Evolutionary conservation across 2,329 filamentous ascomycete genomes (phyloP), one percentile per base, ranked within the genome.

Genomic region (Phialemoniopsis sp.): DNA sequence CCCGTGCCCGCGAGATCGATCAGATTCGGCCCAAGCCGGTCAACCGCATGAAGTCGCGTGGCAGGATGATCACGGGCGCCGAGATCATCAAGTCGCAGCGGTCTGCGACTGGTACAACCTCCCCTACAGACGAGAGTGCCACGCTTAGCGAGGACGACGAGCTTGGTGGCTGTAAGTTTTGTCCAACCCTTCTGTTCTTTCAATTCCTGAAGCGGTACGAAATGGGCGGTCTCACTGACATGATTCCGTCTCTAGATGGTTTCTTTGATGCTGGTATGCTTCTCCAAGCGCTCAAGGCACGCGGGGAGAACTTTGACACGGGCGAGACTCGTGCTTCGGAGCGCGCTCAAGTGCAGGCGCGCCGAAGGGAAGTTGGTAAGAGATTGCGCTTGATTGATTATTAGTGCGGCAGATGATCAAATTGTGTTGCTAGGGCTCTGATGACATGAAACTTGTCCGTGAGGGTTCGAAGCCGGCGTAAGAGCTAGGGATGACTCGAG

Each of bases 241-340:
- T 57, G 46, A 52, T 64, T 61, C 52, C 61, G 43, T 30, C 37
- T 45, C n/a, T 57, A 95, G 90, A 96, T 70, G 91, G 91, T 26
- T 96, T 97, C 72, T 97, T 97, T 65, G 91, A 97, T 59, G 89
- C 91, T 1, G 91, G 91, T 13, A 95, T 96, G 89, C 77, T 96
- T 5, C 72, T 93, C 17, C 87, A 94, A 59, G 89, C 89, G 2
- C 78, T 95, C 42, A 90, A 90, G 58, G 84, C 83, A 3, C 77
- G 84, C 37, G 74, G 76, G 13, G 72, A 80, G 41, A 70, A 66
- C 4, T 60, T 68, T 6, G 73, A 78, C 38, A 54, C 64, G 3
- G 67, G 63, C 32, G 75, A 80, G 45, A 64, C 64, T 9, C 78
- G 74, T 49, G 59, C 72, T 2, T 74, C 73, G 33, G 80, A 83